Percentiles rank a stretch among this genome's conserved stretches.
phyloP scores from a whole-genome alignment of 2,329 filamentous ascomycete genomes.

The Aspergillus aculeatus region DNA sequence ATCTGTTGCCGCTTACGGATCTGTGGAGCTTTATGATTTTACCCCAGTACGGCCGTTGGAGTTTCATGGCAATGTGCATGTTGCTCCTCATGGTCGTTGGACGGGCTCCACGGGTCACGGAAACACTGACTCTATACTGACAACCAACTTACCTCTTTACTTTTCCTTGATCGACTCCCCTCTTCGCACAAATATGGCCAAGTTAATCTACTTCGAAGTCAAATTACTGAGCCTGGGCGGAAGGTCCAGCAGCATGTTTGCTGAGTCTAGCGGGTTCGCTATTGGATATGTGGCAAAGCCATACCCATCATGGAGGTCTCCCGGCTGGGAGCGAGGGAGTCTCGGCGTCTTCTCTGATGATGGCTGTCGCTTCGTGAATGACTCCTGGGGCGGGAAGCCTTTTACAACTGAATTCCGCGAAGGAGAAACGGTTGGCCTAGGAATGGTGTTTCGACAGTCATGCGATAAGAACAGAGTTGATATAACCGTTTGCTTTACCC shows the following conservation, averaged over 20 bases:
- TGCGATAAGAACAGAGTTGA: constrained; percentile 30
- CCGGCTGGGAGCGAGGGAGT: constrained; percentile 63
- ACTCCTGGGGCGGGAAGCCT: constrained; percentile 58
- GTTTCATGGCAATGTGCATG: constrained; percentile 41
- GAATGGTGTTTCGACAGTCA: constrained; percentile 52
- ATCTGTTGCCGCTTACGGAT: constrained; percentile 42
- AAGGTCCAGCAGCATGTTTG: constrained; percentile 30
- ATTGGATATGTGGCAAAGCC: constrained; percentile 61
- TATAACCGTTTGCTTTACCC: constrained; percentile 59
- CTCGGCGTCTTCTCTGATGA: constrained; percentile 64
- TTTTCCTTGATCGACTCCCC: constrained; percentile 53
- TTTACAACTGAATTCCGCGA: constrained; percentile 55
- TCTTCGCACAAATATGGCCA: constrained; percentile 43
- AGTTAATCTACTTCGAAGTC: constrained; percentile 62
- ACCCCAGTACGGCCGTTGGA: constrained; percentile 45
- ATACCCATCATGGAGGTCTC: constrained; percentile 61
- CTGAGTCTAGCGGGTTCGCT: constrained; percentile 54
- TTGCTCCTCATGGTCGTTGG: constrained; percentile 42
- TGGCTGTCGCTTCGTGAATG: constrained; percentile 62
- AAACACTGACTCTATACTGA: constrained; percentile 52
- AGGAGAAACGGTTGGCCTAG: constrained; percentile 59
- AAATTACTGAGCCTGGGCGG: constrained; percentile 47
- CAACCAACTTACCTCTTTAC: constrained; percentile 58
- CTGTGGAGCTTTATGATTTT: constrained; percentile 47
- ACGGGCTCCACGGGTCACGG: constrained; percentile 43